Percentiles rank a stretch among this genome's conserved stretches.
Conservation (phyloP, 2,329 filamentous ascomycete species). For the Juglanconis juglandina region DNA sequence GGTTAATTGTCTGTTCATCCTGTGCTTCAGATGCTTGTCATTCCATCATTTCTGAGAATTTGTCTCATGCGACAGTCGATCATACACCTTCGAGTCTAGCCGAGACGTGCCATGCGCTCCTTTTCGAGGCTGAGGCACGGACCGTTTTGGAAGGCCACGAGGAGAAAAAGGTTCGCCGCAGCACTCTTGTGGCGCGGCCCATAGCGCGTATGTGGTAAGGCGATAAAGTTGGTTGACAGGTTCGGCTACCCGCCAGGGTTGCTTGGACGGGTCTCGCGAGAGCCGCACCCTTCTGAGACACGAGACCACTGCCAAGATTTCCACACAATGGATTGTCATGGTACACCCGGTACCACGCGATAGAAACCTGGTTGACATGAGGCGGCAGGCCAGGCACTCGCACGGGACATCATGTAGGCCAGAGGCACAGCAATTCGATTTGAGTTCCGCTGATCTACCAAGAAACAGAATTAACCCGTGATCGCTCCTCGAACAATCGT, state of each 20-base stretch:
- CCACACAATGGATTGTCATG: not conserved
- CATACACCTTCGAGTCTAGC: constrained; percentile 7
- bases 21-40: constrained; percentile 3
- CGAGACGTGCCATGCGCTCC: constrained; percentile 7
- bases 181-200: not conserved
- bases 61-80: constrained; percentile 15
- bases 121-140: constrained; percentile 11
- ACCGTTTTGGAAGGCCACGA: constrained; percentile 8
- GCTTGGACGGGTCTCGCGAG: constrained; percentile 10
- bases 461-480: not conserved
- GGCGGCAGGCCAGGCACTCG: not conserved
- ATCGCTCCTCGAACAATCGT: not conserved
- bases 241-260: not conserved
- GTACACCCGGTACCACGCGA: not conserved
- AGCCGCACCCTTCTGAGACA: constrained; percentile 10
- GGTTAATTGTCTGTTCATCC: constrained; percentile 3
- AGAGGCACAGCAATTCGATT: constrained; percentile 8
- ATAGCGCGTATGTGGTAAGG: not conserved
- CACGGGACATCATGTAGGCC: constrained; percentile 1
- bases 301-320: not conserved
- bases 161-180: constrained; percentile 5
- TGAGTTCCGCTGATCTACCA: not conserved
- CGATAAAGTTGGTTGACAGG: constrained; percentile 5
- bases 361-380: not conserved
- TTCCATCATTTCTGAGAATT: not conserved